phyloP scores from a whole-genome alignment of 2,329 filamentous ascomycete species.

The Hymenoscyphus linearis region DNA sequence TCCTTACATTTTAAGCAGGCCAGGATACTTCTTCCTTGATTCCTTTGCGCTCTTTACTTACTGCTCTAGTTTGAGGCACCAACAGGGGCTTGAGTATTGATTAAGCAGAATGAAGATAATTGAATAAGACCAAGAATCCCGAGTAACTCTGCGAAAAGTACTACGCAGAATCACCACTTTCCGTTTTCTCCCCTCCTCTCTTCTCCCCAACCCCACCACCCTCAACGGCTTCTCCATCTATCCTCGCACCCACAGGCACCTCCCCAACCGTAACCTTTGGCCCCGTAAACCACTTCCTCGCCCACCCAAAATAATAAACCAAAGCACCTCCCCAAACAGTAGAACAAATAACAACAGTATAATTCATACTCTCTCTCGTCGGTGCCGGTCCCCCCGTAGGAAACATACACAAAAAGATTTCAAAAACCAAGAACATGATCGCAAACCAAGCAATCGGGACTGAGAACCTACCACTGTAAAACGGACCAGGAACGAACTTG shows the following conservation, averaged over 20 bases:
- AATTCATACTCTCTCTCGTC: slow-evolving; percentile 50
- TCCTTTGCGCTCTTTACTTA: too few relatives aligned
- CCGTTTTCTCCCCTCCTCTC: background rate
- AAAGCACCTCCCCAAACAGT: slow-evolving; percentile 53
- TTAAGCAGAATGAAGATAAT: too few relatives aligned
- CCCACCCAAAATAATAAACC: slow-evolving; percentile 50
- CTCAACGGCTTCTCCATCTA: background rate
- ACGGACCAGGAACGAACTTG: slow-evolving; percentile 53
- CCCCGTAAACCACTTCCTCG: slow-evolving; percentile 54
- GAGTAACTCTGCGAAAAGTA: background rate
- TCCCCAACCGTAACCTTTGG: slow-evolving; percentile 49
- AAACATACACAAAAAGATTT: slow-evolving; percentile 54
- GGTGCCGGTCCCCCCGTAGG: slow-evolving; percentile 50
- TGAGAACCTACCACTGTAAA: slow-evolving; percentile 52
- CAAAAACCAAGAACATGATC: slow-evolving; percentile 49
- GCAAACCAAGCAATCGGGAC: slow-evolving; percentile 48
- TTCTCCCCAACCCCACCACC: background rate
- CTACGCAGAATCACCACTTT: background rate
- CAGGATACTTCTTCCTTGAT: too few relatives aligned
- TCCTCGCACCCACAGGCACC: slow-evolving; percentile 23
- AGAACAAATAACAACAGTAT: slow-evolving; percentile 56
- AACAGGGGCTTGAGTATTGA: too few relatives aligned
- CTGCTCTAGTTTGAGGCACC: too few relatives aligned
- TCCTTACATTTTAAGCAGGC: too few relatives aligned
- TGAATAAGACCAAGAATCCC: too few relatives aligned